phyloP scores from a whole-genome alignment of 805 yeast genomes.

The Candida ipomoeae region DNA sequence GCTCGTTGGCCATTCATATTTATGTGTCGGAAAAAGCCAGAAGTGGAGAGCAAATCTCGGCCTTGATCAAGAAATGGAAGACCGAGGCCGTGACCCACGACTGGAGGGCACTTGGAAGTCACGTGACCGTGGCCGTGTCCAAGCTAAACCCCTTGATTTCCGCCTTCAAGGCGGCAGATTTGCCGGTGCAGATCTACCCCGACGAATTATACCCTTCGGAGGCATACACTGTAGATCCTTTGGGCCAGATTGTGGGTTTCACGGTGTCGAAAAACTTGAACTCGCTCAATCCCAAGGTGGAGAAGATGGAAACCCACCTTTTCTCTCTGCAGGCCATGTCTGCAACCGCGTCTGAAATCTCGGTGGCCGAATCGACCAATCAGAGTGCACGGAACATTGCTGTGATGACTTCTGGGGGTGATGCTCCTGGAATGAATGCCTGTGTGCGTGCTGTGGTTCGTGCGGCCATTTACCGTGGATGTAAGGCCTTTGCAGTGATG shows the following conservation, averaged over 20 bases:
- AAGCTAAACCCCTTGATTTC: slow-evolving; percentile 37
- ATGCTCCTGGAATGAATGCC: slow-evolving; percentile 79
- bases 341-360: slow-evolving; percentile 9
- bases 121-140: slow-evolving; percentile 44
- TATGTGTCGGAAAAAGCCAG: slow-evolving; percentile 15
- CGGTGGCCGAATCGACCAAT: background rate
- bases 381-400: slow-evolving; percentile 47
- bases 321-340: slow-evolving; percentile 9
- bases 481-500: slow-evolving; percentile 62
- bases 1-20: slow-evolving; percentile 21
- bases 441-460: slow-evolving; percentile 71
- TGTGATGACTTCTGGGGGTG: slow-evolving; percentile 81
- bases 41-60: slow-evolving; percentile 17
- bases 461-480: slow-evolving; percentile 59
- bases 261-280: slow-evolving; percentile 58
- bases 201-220: slow-evolving; percentile 71
- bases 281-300: slow-evolving; percentile 43
- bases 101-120: slow-evolving; percentile 46
- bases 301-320: slow-evolving; percentile 20
- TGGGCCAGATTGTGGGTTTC: slow-evolving; percentile 80
- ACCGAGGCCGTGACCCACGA: slow-evolving; percentile 30
- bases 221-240: slow-evolving; percentile 70
- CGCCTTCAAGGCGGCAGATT: slow-evolving; percentile 26
- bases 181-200: slow-evolving; percentile 59
- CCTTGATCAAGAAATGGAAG: slow-evolving; percentile 12